Percentiles rank a stretch among this genome's conserved stretches.
Conservation (phyloP, 192 early-diverging fungal species). For the Gaertneriomyces semiglobifer region DNA sequence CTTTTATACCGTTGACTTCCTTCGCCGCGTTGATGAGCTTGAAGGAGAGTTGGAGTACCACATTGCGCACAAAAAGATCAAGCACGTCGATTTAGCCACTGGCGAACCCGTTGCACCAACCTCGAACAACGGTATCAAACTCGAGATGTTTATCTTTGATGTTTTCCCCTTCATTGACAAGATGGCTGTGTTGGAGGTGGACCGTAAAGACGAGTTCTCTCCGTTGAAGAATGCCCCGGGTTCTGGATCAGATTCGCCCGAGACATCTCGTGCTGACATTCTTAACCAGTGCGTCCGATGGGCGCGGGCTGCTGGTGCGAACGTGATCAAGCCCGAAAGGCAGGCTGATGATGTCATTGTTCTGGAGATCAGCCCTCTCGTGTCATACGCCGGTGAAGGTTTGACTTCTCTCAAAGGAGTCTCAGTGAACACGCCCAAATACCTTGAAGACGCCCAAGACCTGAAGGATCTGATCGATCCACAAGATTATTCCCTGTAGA, state of each 20-base stretch:
- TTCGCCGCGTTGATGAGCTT: conserved; percentile 78
- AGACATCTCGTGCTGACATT: conserved; percentile 88
- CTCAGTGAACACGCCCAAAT: conserved; percentile 59
- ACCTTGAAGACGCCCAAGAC: conserved; percentile 17
- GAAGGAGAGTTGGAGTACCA: conserved; percentile 90
- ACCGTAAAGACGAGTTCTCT: conserved; percentile 92
- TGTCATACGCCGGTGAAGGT: conserved; percentile 91
- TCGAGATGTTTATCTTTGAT: conserved; percentile 99
- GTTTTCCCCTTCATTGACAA: conserved; percentile 88
- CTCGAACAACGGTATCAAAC: conserved; percentile 93
- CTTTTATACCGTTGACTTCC: conserved; percentile 91
- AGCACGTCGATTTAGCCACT: conserved; percentile 72
- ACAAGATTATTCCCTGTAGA: too few species aligned
- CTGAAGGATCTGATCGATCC: background rate
- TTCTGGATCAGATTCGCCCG: conserved; percentile 75
- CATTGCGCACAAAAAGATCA: conserved; percentile 98
- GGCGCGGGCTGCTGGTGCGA: conserved; percentile 79
- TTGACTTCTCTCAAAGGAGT: conserved; percentile 73
- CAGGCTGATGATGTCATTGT: conserved; percentile 40
- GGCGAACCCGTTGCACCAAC: conserved; percentile 69
- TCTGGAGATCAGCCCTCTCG: conserved; percentile 86
- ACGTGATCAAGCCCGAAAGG: conserved; percentile 50
- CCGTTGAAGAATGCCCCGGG: conserved; percentile 98
- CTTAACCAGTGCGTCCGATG: conserved; percentile 84
- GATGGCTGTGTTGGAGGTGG: conserved; percentile 90